Percentiles rank a stretch among this genome's conserved stretches.
Evolutionary conservation across 208 protist genomes (phyloP).

Genomic region (Acanthamoeba culbertsoni): DNA sequence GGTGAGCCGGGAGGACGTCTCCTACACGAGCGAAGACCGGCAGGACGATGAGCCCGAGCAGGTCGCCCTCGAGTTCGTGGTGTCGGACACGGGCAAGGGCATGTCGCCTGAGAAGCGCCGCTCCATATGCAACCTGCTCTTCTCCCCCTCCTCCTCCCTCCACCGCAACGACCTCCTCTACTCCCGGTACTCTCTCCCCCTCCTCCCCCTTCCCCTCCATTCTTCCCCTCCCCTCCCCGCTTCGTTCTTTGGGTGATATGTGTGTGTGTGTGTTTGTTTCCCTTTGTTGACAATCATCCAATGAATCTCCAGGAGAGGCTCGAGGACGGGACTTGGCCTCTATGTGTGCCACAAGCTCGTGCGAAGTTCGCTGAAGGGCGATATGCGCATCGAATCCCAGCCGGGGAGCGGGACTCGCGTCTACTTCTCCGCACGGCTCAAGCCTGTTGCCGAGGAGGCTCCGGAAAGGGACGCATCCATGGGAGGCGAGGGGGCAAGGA

Average conservation of each 20-base stretch:
- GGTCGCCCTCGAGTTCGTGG: not conserved
- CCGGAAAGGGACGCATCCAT: no score
- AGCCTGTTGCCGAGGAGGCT: not conserved
- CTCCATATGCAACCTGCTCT: constrained; percentile 20
- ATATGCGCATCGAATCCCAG: not conserved
- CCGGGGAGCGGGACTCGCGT: not conserved
- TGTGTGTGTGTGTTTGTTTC: not conserved
- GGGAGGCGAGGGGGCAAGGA: no score
- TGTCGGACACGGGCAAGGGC: not conserved
- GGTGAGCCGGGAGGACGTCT: not conserved
- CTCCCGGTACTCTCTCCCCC: no score
- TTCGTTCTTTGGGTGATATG: not conserved
- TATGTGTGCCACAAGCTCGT: constrained; percentile 37
- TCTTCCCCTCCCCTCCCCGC: not conserved
- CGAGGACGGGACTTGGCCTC: not conserved
- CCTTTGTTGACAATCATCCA: no score
- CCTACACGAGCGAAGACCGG: not conserved
- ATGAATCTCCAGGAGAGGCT: not conserved
- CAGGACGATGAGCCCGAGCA: not conserved
- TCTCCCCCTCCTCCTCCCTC: not conserved
- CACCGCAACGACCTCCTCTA: not conserved
- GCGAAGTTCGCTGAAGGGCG: not conserved
- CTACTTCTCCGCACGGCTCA: not conserved
- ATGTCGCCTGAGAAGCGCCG: constrained; percentile 27
- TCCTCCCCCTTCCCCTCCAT: not conserved